Percentiles rank a stretch among this genome's conserved stretches.
These are phyloP conservation scores for Populus trichocarpa DNA, from an alignment of 441 rosid species.

Conservation along the genomic window DNA sequence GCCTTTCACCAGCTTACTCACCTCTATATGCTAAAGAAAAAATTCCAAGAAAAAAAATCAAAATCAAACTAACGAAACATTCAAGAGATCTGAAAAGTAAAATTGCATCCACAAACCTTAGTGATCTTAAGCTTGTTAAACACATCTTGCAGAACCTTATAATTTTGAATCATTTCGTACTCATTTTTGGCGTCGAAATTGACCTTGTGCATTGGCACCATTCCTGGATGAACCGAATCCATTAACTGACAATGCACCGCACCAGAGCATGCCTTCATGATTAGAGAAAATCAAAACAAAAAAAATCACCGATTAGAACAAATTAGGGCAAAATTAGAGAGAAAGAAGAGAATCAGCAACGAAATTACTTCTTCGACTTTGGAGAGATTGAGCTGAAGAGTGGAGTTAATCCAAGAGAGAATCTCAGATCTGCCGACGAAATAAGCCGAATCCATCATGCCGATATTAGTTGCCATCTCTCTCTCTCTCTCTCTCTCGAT, in stretches of 20 bases:
- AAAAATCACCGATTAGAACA: background rate
- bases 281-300: background rate
- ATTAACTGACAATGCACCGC: conserved; percentile 92
- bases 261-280: conserved; percentile 71
- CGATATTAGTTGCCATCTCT: conserved; percentile 69
- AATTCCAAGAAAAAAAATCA: background rate
- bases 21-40: conserved; percentile 67
- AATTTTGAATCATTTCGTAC: conserved; percentile 96
- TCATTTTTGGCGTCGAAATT: conserved; percentile 90
- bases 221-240: conserved; percentile 89
- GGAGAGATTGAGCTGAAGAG: conserved; percentile 81
- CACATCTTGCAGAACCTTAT: conserved; percentile 91
- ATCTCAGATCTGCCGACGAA: conserved; percentile 97
- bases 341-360: background rate
- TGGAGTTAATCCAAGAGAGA: conserved; percentile 86
- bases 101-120: conserved; percentile 44
- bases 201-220: conserved; percentile 98
- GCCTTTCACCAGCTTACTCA: conserved; percentile 84
- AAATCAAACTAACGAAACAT: background rate
- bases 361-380: conserved; percentile 89
- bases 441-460: conserved; percentile 88
- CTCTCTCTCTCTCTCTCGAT: background rate
- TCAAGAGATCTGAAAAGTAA: background rate
- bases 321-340: background rate
- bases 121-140: conserved; percentile 91